Conservation (phyloP, 23 red algal species). For the Gracilaria gracilis region DNA sequence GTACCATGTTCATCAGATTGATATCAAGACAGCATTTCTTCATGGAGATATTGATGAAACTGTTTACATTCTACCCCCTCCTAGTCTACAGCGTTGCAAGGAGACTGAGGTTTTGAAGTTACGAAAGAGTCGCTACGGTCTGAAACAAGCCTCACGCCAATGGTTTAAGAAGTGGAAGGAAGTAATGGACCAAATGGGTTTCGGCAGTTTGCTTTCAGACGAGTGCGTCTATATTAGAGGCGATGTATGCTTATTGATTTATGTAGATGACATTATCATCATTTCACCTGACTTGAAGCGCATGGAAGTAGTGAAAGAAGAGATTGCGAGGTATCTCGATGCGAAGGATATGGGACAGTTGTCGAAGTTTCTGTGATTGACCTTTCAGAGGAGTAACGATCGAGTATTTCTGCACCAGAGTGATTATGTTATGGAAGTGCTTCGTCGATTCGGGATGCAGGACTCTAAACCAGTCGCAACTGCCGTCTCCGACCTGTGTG, state of each 20-base stretch:
- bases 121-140: conserved; percentile 10
- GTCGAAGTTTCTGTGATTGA: no score
- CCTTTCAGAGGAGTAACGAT: no score
- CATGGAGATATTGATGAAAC: conserved; percentile 60
- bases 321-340: no score
- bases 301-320: no score
- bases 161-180: conserved; percentile 30
- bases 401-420: no score
- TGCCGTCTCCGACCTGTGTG: no score
- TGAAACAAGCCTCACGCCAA: conserved; percentile 38
- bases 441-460: no score
- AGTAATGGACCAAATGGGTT: conserved; percentile 2
- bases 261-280: conserved; percentile 56
- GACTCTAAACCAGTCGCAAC: no score
- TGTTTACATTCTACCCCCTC: no score
- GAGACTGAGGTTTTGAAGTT: conserved; percentile 7
- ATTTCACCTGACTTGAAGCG: not conserved
- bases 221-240: conserved; percentile 3
- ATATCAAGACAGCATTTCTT: conserved; percentile 70
- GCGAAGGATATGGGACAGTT: no score
- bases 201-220: not conserved
- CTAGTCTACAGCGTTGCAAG: not conserved
- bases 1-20: conserved; percentile 36
- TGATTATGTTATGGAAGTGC: no score
- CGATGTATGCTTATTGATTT: conserved; percentile 18